A percentile compares a stretch with the other conserved stretches of the same genome.
Conservation (phyloP, 768 basidiomycete genomes). For the Mrakia gelida region DNA sequence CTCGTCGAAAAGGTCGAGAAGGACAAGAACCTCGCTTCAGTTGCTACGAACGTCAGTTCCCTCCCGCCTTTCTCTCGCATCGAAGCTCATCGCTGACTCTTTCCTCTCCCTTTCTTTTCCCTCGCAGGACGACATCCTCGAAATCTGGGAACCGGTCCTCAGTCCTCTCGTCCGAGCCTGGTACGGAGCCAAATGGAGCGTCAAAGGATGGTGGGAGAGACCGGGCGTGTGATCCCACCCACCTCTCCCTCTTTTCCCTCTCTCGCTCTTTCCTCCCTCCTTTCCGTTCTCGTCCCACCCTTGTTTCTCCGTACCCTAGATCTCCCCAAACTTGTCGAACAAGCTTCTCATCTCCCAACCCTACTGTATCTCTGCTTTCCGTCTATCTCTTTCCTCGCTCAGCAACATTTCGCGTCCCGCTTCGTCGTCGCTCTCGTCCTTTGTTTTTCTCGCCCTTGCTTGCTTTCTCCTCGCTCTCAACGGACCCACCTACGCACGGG, state of each 20-base stretch:
- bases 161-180: conserved; percentile 12
- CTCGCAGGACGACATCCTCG: conserved; percentile 22
- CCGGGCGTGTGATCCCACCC: background rate
- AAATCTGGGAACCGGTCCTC: conserved; percentile 1
- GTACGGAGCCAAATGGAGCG: background rate
- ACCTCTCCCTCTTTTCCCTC: too few species aligned
- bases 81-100: too few species aligned
- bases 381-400: too few species aligned
- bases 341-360: background rate
- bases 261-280: too few species aligned
- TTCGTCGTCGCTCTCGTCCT: too few species aligned
- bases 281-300: too few species aligned
- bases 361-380: background rate
- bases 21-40: background rate
- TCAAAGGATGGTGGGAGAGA: conserved; percentile 25
- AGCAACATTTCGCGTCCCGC: too few species aligned
- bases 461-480: too few species aligned
- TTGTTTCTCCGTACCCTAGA: background rate
- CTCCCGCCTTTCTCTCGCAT: too few species aligned
- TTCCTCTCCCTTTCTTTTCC: too few species aligned
- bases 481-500: too few species aligned
- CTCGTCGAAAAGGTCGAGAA: background rate
- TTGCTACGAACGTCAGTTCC: background rate
- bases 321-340: background rate
- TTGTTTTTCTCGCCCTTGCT: too few species aligned